A percentile compares a stretch with the other conserved stretches of the same genome.
These are phyloP conservation scores for Phytophthora citrophthora DNA, from an alignment of 352 stramenopile genomes.

Conservation along the genomic window DNA sequence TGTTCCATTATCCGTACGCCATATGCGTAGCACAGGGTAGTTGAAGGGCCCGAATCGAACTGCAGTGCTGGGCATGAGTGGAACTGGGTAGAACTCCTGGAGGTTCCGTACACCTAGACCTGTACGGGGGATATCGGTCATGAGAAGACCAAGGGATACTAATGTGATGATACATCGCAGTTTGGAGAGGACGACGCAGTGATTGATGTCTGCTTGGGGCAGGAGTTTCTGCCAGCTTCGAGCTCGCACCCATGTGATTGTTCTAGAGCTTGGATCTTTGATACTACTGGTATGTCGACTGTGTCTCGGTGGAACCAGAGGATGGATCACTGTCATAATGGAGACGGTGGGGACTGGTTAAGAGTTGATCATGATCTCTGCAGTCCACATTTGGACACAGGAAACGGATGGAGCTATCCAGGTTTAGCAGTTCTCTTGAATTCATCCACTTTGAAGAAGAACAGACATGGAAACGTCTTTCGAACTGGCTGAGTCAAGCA, in stretches of 20 bases:
- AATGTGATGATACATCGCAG: slow-evolving; percentile 45
- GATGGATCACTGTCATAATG: slow-evolving; percentile 10
- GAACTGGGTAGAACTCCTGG: slow-evolving; percentile 26
- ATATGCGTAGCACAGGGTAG: slow-evolving; percentile 51
- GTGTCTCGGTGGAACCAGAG: not conserved
- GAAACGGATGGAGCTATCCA: slow-evolving; percentile 7
- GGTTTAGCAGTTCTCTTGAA: slow-evolving; percentile 1
- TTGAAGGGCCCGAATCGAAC: slow-evolving; percentile 56
- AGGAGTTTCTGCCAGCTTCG: slow-evolving; percentile 13
- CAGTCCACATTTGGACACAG: not conserved
- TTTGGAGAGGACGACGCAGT: slow-evolving; percentile 35
- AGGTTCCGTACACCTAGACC: slow-evolving; percentile 42
- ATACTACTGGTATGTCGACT: not conserved
- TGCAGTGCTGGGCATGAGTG: slow-evolving; percentile 33
- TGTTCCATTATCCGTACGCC: slow-evolving; percentile 6
- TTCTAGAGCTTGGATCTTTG: slow-evolving; percentile 13
- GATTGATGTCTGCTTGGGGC: slow-evolving; percentile 30
- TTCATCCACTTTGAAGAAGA: slow-evolving; percentile 28
- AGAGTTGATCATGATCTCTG: too few relatives aligned
- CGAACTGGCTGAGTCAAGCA: slow-evolving; percentile 34
- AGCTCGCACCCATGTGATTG: not conserved
- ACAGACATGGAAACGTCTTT: slow-evolving; percentile 25
- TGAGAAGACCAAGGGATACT: slow-evolving; percentile 40
- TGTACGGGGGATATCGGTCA: slow-evolving; percentile 60
- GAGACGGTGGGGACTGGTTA: not conserved